phyloP scores from a whole-genome alignment of 768 basidiomycete species.

The Kwoniella pini region DNA sequence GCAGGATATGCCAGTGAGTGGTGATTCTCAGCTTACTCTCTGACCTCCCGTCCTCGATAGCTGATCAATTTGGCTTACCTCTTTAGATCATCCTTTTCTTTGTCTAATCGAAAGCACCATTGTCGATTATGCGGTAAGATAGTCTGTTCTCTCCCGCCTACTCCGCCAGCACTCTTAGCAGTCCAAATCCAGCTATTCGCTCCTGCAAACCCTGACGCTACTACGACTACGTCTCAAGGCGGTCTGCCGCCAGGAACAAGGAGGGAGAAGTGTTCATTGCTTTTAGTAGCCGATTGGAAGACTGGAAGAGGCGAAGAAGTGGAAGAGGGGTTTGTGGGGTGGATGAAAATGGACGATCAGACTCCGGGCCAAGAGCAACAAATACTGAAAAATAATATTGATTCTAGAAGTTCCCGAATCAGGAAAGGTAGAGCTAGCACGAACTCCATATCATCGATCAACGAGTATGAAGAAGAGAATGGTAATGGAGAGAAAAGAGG shows the following conservation, averaged over 20 bases:
- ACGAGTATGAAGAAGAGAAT: background rate
- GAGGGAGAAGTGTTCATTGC: conserved; percentile 45
- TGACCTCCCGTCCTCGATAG: too few species aligned
- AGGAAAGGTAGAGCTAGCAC: too few species aligned
- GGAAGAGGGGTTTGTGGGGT: conserved; percentile 55
- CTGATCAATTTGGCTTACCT: conserved; percentile 1
- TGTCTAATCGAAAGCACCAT: conserved; percentile 94
- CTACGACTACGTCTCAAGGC: conserved; percentile 13
- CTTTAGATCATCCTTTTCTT: conserved; percentile 67
- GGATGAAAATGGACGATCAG: conserved; percentile 49
- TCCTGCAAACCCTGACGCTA: conserved; percentile 24
- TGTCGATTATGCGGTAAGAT: conserved; percentile 91
- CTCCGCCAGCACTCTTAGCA: conserved; percentile 55
- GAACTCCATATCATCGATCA: conserved; percentile 62
- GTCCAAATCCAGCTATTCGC: conserved; percentile 58
- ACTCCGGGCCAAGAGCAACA: background rate
- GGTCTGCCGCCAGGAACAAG: conserved; percentile 48
- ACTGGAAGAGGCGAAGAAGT: conserved; percentile 81
- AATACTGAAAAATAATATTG: too few species aligned
- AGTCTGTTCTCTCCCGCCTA: conserved; percentile 83
- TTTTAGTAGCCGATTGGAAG: conserved; percentile 70
- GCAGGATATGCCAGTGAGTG: conserved; percentile 77
- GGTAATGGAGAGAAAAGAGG: conserved; percentile 62
- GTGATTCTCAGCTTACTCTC: too few species aligned
- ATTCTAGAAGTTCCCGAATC: too few species aligned